phyloP scores from a whole-genome alignment of 2,329 filamentous ascomycete species.

The Curvularia verruculosa region DNA sequence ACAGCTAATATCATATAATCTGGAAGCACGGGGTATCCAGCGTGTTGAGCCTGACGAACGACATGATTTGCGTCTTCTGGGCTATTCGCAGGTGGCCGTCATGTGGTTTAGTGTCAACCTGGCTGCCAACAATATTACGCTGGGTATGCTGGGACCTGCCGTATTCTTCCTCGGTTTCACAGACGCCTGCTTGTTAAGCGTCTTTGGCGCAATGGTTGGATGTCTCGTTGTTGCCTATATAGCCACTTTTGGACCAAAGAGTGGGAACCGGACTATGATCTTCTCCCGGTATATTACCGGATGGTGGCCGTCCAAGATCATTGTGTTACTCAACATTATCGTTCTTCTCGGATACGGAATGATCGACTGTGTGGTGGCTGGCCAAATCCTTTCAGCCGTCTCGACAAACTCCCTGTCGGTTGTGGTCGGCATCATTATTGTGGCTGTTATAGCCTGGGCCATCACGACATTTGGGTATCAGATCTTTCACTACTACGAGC shows the following conservation, averaged over 20 bases:
- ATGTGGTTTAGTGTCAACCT: conserved; percentile 69
- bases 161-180: conserved; percentile 64
- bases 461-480: conserved; percentile 72
- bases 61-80: conserved; percentile 58
- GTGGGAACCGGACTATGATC: conserved; percentile 67
- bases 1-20: conserved; percentile 57
- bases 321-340: conserved; percentile 67
- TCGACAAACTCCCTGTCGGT: conserved; percentile 65
- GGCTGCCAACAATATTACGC: conserved; percentile 67
- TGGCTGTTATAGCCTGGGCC: conserved; percentile 66
- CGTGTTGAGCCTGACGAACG: conserved; percentile 63
- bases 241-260: conserved; percentile 66
- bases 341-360: conserved; percentile 67
- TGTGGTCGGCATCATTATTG: conserved; percentile 70
- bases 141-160: conserved; percentile 67
- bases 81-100: conserved; percentile 62
- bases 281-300: conserved; percentile 65
- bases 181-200: conserved; percentile 62
- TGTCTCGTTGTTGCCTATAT: conserved; percentile 64
- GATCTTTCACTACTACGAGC: conserved; percentile 71
- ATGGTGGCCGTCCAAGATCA: conserved; percentile 69
- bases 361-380: conserved; percentile 69
- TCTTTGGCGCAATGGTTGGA: conserved; percentile 64
- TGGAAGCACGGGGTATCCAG: conserved; percentile 66
- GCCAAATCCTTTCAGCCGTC: conserved; percentile 71